Conservation (phyloP, 148 eudicot species). For the Suaeda aralocaspica region DNA sequence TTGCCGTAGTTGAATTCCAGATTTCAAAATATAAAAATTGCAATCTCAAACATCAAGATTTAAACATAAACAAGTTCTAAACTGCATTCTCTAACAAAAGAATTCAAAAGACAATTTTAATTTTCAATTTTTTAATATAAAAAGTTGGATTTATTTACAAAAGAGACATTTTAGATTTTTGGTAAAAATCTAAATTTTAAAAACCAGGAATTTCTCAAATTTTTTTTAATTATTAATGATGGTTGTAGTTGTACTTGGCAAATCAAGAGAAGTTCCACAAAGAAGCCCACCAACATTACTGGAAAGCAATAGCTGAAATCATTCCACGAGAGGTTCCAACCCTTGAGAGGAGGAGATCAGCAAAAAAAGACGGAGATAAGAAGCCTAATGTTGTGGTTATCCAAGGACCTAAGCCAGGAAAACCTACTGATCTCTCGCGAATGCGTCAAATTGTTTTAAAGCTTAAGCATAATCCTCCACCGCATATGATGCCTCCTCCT, state of each 20-base stretch:
- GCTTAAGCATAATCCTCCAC: slow-evolving; percentile 35
- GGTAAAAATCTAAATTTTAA: too few species aligned
- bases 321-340: slow-evolving; percentile 39
- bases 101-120: too few species aligned
- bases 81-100: too few species aligned
- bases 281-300: slow-evolving; percentile 45
- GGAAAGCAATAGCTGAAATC: slow-evolving; percentile 48
- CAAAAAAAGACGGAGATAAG: slow-evolving; percentile 33
- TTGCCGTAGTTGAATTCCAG: too few species aligned
- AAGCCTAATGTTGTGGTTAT: slow-evolving; percentile 34
- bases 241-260: slow-evolving; percentile 27
- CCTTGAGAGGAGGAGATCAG: slow-evolving; percentile 36
- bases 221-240: too few species aligned
- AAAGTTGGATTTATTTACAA: too few species aligned
- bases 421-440: slow-evolving; percentile 43
- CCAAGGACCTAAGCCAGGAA: slow-evolving; percentile 51
- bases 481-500: slow-evolving; percentile 38
- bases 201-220: too few species aligned
- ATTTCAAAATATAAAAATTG: too few species aligned
- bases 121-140: too few species aligned
- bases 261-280: slow-evolving; percentile 51
- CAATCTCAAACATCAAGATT: too few species aligned
- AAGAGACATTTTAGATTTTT: too few species aligned
- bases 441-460: slow-evolving; percentile 46
- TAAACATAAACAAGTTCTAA: too few species aligned